Percentiles rank a stretch among this genome's conserved stretches.
Conservation (phyloP, 495 filamentous ascomycete species). For the Aspergillus nanangensis region DNA sequence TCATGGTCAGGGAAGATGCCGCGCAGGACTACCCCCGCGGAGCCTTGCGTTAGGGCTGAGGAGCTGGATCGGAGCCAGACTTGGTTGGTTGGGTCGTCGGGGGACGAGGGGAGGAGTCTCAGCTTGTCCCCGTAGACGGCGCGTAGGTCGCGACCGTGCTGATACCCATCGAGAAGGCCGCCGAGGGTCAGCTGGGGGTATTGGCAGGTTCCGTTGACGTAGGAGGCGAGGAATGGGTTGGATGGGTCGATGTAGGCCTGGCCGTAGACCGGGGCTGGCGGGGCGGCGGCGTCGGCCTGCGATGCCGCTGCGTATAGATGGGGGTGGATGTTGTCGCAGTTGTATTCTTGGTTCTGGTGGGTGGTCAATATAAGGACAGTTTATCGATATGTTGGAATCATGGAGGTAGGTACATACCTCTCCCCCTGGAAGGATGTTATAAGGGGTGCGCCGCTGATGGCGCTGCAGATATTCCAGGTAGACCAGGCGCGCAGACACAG, state of each 20-base stretch:
- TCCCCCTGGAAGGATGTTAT: constrained; percentile 39
- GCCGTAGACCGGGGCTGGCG: constrained; percentile 35
- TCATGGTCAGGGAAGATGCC: constrained; percentile 33
- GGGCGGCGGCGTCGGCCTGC: constrained; percentile 11
- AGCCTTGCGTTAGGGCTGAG: constrained; percentile 33
- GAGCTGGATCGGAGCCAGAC: constrained; percentile 41
- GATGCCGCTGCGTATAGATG: constrained; percentile 33
- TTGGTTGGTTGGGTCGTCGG: constrained; percentile 9
- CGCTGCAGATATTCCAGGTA: constrained; percentile 41
- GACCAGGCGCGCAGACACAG: constrained; percentile 27
- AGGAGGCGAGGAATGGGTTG: constrained; percentile 30
- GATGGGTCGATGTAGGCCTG: constrained; percentile 35
- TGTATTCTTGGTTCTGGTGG: constrained; percentile 35
- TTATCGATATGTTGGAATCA: too few relatives aligned
- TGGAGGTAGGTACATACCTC: constrained; percentile 21
- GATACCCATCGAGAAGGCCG: constrained; percentile 36
- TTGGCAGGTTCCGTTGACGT: constrained; percentile 38
- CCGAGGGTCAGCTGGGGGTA: constrained; percentile 43
- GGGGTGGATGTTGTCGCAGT: constrained; percentile 35
- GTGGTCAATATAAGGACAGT: not conserved
- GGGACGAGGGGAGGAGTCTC: constrained; percentile 21
- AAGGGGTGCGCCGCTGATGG: constrained; percentile 38
- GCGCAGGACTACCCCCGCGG: constrained; percentile 35
- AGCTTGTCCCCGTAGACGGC: constrained; percentile 34
- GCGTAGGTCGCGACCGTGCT: constrained; percentile 39